phyloP scores from a whole-genome alignment of 345 rosid species.

The Capsella bursapastoris region DNA sequence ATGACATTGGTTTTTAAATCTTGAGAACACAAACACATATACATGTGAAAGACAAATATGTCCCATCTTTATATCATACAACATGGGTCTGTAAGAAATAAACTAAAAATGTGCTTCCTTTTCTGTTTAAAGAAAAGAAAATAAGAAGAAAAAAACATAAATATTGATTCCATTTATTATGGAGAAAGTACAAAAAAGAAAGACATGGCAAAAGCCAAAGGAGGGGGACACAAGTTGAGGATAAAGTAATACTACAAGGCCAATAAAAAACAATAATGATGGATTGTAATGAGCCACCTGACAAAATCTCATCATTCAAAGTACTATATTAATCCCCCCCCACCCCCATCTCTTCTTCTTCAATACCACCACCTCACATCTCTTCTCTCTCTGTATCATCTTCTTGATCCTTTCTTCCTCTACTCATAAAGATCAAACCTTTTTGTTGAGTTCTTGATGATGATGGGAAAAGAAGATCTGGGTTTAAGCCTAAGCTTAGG shows the following conservation, averaged over 20 bases:
- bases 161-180: not conserved
- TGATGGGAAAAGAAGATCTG: constrained; percentile 78
- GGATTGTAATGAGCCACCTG: constrained; percentile 39
- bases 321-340: constrained; percentile 39
- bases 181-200: constrained; percentile 33
- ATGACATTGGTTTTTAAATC: constrained; percentile 5
- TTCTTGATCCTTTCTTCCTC: not conserved
- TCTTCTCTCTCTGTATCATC: not conserved
- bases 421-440: constrained; percentile 16
- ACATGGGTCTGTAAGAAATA: not conserved
- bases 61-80: too few relatives aligned
- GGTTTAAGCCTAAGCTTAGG: constrained; percentile 85
- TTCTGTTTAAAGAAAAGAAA: too few relatives aligned
- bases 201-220: constrained; percentile 34
- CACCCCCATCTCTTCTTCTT: not conserved
- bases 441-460: constrained; percentile 36
- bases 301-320: constrained; percentile 39
- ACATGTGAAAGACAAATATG: not conserved
- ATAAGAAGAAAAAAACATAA: not conserved
- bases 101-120: not conserved
- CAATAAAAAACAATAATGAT: constrained; percentile 23
- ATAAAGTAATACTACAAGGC: constrained; percentile 22
- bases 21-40: constrained; percentile 9
- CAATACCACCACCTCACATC: constrained; percentile 24
- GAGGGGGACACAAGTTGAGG: constrained; percentile 35